Base-by-base conservation (phyloP, 768 basidiomycete species). In the Phylloporus scabripes region DNA sequence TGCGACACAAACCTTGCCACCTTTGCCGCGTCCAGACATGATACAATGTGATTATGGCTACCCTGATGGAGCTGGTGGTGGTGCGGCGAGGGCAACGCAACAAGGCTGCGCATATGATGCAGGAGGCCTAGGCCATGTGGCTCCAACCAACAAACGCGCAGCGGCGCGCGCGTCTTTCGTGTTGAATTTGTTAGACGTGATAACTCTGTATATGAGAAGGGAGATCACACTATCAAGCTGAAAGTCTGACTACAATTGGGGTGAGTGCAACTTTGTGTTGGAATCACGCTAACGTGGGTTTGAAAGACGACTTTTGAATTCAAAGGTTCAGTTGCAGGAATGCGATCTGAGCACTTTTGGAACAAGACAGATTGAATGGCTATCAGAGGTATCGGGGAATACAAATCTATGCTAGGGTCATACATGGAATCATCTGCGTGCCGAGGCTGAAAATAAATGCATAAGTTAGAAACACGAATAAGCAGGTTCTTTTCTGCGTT, bases 271-370 rank as follows among this genome's bases (percentile, higher is more conserved):
- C n/a, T n/a, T n/a, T n/a, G n/a, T n/a, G n/a, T n/a, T n/a, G n/a
- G n/a, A n/a, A n/a, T n/a, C n/a, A n/a, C n/a, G n/a, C n/a, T 26
- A 26, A 26, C 24, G n/a, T 26, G 24, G 24, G 4, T 26, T 26
- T 26, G 24, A 26, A 26, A 26, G 24, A 26, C 24, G 24, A 45
- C 68, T 92, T 14, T 70, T 93, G 7, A 85, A 89, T 56, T 26
- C 7, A 4, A 26, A 26, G 4, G 76, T 74, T 5, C 81, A 88
- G 60, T 71, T 92, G 18, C 70, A 78, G 42, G n/a, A 74, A 63
- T 9, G 72, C 75, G 7, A 77, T 77, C 38, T 57, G 64, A n/a
- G 70, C 68, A 1, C 48, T 76, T 11, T 47, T 77, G 34, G 56
- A 60, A 33, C 62, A 63, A 7, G 75, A 75, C 45, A 73, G 74